Conservation (phyloP, 345 rosid species). For the Hibiscus tridactylites region DNA sequence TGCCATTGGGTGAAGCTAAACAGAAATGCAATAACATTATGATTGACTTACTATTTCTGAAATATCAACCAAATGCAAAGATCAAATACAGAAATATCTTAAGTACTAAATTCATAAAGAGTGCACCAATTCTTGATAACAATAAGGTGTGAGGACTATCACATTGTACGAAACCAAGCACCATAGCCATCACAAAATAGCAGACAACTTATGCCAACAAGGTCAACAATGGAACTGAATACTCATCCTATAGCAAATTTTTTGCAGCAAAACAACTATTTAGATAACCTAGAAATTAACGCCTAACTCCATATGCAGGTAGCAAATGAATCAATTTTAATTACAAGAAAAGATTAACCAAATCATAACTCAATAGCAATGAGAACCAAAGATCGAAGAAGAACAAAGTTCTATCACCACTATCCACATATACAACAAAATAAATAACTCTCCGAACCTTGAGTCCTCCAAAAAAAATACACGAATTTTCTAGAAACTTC, state of each 20-base stretch:
- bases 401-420: neutral
- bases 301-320: neutral
- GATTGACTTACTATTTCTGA: neutral
- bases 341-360: neutral
- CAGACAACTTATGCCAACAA: neutral
- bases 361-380: neutral
- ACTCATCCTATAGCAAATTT: neutral
- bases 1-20: neutral
- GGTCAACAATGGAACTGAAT: neutral
- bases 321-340: neutral
- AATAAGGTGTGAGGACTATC: neutral
- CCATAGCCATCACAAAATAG: neutral
- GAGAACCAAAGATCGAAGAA: neutral
- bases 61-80: neutral
- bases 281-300: neutral
- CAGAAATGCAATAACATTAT: neutral
- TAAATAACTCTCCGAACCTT: neutral
- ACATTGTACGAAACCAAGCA: neutral
- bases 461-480: neutral
- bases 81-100: neutral
- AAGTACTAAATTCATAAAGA: neutral
- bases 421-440: neutral
- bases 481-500: neutral
- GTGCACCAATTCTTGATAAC: neutral
- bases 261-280: neutral